Base-by-base conservation (phyloP, 2,329 filamentous ascomycete species). In the Tolypocladium sp. region DNA sequence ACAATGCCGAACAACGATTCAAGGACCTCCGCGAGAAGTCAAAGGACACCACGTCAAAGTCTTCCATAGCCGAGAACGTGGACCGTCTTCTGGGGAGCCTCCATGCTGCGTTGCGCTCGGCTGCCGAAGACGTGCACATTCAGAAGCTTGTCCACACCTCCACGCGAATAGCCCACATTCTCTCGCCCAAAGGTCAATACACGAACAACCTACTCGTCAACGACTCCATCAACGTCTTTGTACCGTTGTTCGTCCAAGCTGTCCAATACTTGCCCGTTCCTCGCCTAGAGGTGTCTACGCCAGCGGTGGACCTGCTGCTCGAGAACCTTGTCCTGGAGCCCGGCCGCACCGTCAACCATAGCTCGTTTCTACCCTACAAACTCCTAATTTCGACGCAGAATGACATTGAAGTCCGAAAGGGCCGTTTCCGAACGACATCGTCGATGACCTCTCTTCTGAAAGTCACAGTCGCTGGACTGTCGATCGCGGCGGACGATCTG, bases 241-340 rank as follows among this genome's bases (percentile, higher is more conserved):
- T 94, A 6, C 93, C 93, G 0, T 76, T 91, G 15, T 68, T 92
- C 4, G 82, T 97, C 59, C 82, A 90, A 64, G 84, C 85, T 2
- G 80, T 97, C 38, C 92, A 97, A 70, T 92, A 91, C 73, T 77
- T 97, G 4, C 93, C 93, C 0, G 94, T 97, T 57, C 92, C 92
- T 0, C 87, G 93, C 5, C 74, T 97, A n/a, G 93, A 97, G 71
- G 79, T 97, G 6, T 89, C 90, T 0, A 89, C 88, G 4, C 92
- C 92, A 0, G 86, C 90, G 40, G 80, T 96, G 58, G 92, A 97
- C 66, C 82, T 97, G 6, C 77, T 97, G 1, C 77, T 97, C 2
- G 93, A 97, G 69, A 97, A 96, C 63, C 79, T 97, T 38, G 89
- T 97, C 61, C 80, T 97, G 38, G 91, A 97, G 69, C 93, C 93